Conservation (phyloP, 2,329 filamentous ascomycete genomes). For the Pseudogymnoascus sp. region DNA sequence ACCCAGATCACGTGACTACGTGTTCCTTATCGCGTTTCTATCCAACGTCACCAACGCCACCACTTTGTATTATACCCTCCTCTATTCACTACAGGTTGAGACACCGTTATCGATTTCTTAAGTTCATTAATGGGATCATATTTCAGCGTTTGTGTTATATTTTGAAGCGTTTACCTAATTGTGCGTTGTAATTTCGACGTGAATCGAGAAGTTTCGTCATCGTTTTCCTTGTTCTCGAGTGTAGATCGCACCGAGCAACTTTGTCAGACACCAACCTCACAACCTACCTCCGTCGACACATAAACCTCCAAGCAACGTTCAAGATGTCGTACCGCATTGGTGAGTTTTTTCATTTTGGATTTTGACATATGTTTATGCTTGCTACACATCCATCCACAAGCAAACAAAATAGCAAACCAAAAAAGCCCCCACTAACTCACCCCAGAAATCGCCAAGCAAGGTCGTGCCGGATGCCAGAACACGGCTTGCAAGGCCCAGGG, state of each 20-base stretch:
- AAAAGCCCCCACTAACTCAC: neutral
- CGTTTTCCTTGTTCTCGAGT: neutral
- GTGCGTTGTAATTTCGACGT: neutral
- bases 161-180: neutral
- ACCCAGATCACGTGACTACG: neutral
- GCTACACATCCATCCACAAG: neutral
- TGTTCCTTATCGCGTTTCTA: neutral
- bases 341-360: constrained; percentile 20
- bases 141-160: neutral
- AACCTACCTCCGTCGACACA: neutral
- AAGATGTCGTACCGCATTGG: constrained; percentile 30
- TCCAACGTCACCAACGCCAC: neutral
- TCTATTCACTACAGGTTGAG: neutral
- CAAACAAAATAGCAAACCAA: neutral
- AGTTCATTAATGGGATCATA: neutral
- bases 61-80: neutral
- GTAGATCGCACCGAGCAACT: neutral
- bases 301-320: constrained; percentile 7
- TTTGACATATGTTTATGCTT: neutral
- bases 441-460: constrained; percentile 62
- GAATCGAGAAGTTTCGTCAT: neutral
- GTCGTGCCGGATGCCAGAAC: constrained; percentile 68
- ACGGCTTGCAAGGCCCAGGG: constrained; percentile 62
- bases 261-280: neutral
- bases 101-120: neutral